Evolutionary conservation across 2,329 filamentous ascomycete genomes (phyloP).

Genomic region (Fusarium nygamai): DNA sequence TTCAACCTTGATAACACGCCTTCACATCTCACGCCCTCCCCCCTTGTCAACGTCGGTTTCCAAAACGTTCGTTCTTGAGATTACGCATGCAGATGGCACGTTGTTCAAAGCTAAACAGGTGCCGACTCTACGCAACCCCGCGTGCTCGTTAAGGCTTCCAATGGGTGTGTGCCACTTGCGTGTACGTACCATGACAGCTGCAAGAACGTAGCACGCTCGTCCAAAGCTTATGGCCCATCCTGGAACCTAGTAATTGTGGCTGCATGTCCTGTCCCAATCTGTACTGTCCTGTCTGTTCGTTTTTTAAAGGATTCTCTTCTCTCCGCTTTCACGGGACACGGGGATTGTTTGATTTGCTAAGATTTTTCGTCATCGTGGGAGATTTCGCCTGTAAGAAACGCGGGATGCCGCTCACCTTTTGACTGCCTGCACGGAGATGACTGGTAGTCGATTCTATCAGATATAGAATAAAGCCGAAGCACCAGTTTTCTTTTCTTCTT

Average conservation of each 20-base stretch:
- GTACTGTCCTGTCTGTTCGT: not conserved
- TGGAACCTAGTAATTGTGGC: not conserved
- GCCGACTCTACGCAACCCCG: not conserved
- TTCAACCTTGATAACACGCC: not conserved
- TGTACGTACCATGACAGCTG: not conserved
- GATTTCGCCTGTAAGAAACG: not conserved
- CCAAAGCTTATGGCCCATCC: not conserved
- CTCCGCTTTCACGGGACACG: slow-evolving; percentile 2
- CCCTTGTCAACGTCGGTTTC: not conserved
- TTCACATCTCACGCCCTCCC: not conserved
- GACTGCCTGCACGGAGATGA: not conserved
- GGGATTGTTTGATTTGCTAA: slow-evolving; percentile 1
- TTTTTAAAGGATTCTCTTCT: slow-evolving; percentile 45
- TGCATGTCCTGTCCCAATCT: not conserved
- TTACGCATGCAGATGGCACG: not conserved
- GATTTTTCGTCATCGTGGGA: not conserved
- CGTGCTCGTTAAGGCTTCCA: not conserved
- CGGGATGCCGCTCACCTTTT: not conserved
- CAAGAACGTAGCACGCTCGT: not conserved
- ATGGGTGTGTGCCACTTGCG: not conserved
- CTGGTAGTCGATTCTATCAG: not conserved
- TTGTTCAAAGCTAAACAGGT: not conserved
- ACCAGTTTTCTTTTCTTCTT: not conserved
- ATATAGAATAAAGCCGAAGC: not conserved
- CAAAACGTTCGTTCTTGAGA: not conserved